A percentile compares a stretch with the other conserved stretches of the same genome.
Conservation (phyloP, 169 alveolate species). For the Pseudocohnilembus persalinus region DNA sequence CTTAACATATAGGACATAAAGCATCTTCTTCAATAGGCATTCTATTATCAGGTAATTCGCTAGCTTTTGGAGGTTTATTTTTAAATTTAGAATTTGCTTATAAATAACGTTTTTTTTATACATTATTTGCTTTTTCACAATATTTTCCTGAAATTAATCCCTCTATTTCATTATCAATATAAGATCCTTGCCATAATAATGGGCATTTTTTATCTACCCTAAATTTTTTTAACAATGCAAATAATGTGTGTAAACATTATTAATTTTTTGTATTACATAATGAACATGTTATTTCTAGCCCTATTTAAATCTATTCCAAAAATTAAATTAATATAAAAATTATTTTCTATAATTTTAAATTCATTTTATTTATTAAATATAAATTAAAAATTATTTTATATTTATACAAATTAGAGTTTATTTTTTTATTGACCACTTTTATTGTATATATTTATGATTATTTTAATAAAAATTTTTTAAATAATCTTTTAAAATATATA, state of each 20-base stretch:
- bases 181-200: conserved; percentile 52
- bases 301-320: neutral
- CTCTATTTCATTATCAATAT: conserved; percentile 54
- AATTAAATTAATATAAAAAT: no score
- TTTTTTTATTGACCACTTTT: no score
- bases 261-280: neutral
- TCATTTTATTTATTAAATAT: no score
- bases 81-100: conserved; percentile 29
- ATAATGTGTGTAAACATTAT: conserved; percentile 19
- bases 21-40: conserved; percentile 55
- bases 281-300: neutral
- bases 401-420: no score
- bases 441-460: no score
- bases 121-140: conserved; percentile 28
- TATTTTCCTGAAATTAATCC: conserved; percentile 49
- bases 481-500: no score
- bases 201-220: conserved; percentile 55
- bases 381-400: no score
- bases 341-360: no score
- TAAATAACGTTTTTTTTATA: conserved; percentile 34
- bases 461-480: no score
- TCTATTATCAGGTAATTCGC: conserved; percentile 26
- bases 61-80: conserved; percentile 36
- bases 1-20: conserved; percentile 62
- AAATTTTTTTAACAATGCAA: conserved; percentile 54